Evolutionary conservation across 2,329 filamentous ascomycete genomes (phyloP), one percentile per base, ranked within the genome.

Genomic region (Aspergillus sp.): DNA sequence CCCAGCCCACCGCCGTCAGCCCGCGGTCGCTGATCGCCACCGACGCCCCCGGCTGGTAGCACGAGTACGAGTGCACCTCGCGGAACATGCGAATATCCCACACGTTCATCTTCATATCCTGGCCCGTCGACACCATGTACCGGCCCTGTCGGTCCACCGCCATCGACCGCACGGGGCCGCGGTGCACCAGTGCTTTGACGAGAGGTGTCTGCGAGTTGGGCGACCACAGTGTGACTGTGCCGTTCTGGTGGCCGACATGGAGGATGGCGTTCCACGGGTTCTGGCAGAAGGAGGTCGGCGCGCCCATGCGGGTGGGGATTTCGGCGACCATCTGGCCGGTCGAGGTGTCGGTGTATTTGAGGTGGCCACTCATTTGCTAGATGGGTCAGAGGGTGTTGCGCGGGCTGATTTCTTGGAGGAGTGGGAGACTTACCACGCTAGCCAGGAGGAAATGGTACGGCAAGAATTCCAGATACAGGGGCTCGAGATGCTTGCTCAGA

Each of bases 51-150:
- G 94, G 94, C 52, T 89, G 84, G 36, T 86, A 83, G 33, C 91
- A 89, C 58, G 86, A 90, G 75, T 97, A 97, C 61, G 82, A 90
- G 74, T 94, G 89, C 22, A 99, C 87, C 66, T 96, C 90, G 62
- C 88, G 90, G 77, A 95, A 94, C 82, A 90, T 95, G 41, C 93
- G 85, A 57, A 97, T 87, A 68, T 97, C 93, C 91, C 93, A 96
- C 11, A 96, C 86, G n/a, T 88, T 85, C 88, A 96, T 95, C 67
- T 88, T 90, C 60, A 85, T 80, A 69, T 96, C 93, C 68, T 95
- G 90, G 1, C 92, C 93, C 0, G 90, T 87, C 3, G 91, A 90
- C 10, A 96, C 90, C 93, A 97, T 96, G 75, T 96, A 99, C 52
- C 88, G 84, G 19, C 94, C 94, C 69, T 93, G 89, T 54, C 92